These are phyloP conservation scores for Drosera spatulata DNA, from an alignment of 179 eudicot species.

Conservation along the genomic window DNA sequence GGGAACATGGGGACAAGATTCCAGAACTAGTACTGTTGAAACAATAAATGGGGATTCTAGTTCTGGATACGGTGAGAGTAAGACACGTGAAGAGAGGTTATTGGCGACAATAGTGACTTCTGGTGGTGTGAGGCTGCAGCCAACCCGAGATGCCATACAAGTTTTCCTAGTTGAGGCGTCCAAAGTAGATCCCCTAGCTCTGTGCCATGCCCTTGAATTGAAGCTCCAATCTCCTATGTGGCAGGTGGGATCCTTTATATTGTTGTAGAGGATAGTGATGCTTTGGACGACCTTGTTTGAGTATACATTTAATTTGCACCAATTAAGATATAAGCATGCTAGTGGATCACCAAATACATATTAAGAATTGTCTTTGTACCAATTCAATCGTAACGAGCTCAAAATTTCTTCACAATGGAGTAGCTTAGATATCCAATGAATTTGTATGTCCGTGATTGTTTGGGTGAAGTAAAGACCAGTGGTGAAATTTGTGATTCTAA, in stretches of 20 bases:
- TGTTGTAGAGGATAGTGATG: too few species aligned
- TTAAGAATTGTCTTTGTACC: too few species aligned
- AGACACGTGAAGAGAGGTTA: constrained; percentile 79
- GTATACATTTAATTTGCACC: too few species aligned
- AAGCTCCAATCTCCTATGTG: constrained; percentile 77
- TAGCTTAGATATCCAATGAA: too few species aligned
- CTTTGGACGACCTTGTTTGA: too few species aligned
- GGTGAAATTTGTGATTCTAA: too few species aligned
- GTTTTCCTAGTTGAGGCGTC: constrained; percentile 69
- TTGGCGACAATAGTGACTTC: constrained; percentile 90
- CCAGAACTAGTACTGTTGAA: constrained; percentile 26
- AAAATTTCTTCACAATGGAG: too few species aligned
- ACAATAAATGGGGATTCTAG: constrained; percentile 33
- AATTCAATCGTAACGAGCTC: too few species aligned
- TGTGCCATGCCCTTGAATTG: constrained; percentile 64
- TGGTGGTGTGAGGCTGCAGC: constrained; percentile 91
- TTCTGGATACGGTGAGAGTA: constrained; percentile 34
- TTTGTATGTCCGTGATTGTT: too few species aligned
- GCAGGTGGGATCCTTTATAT: constrained; percentile 45
- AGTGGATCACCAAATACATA: too few species aligned
- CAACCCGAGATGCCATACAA: constrained; percentile 85
- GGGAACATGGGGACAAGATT: constrained; percentile 68
- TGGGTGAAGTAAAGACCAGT: too few species aligned
- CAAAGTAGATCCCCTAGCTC: constrained; percentile 75
- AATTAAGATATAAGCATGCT: too few species aligned